Evolutionary conservation across 257 asterid genomes (phyloP), one percentile per base, ranked within the genome.

Genomic region (Petunia axillaris): DNA sequence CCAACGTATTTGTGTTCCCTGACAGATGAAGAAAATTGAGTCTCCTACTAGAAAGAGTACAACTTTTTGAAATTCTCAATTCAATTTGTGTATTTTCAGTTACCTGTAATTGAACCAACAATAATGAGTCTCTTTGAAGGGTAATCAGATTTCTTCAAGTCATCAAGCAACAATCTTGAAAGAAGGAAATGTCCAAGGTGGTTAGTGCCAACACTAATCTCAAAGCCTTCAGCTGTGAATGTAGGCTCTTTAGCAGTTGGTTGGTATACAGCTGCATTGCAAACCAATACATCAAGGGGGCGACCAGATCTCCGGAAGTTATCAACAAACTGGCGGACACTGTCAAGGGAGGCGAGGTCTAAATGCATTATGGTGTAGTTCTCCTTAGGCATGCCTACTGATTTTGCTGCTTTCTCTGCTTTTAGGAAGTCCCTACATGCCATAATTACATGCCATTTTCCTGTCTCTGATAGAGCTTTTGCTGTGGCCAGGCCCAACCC

Each of bases 71-170:
- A 15, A 0, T n/a, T 11, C 4, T 15, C 15, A 25, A 35, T 35
- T 25, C 40, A 15, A 25, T 5, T 37, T 3, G 39, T 25, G 2
- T 9, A 25, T 25, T 25, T 25, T 25, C 25, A 25, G 25, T 1
- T 84, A 94, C 97, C 98, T 81, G 98, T 93, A 64, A 95, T 95
- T n/a, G 98, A 95, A 39, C 98, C 98, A 25, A 95, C 99, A 41
- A 95, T 95, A 25, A 95, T 92, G 77, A 95, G 97, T 10, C 99
- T 88, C 87, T 87, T 95, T 1, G 89, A 89, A 1, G 97, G 97
- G 75, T 89, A 93, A 78, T 95, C 97, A 3, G 99, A 95, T 76
- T 91, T 82, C 71, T 91, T 86, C 93, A 95, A 79, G 75, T 95
- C 96, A 40, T 92, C 96, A 46, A 95, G 92, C 78, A 95, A 85